These are phyloP conservation scores for Epichloe gansuensis DNA, from an alignment of 2,329 filamentous ascomycete genomes.

Conservation along the genomic window DNA sequence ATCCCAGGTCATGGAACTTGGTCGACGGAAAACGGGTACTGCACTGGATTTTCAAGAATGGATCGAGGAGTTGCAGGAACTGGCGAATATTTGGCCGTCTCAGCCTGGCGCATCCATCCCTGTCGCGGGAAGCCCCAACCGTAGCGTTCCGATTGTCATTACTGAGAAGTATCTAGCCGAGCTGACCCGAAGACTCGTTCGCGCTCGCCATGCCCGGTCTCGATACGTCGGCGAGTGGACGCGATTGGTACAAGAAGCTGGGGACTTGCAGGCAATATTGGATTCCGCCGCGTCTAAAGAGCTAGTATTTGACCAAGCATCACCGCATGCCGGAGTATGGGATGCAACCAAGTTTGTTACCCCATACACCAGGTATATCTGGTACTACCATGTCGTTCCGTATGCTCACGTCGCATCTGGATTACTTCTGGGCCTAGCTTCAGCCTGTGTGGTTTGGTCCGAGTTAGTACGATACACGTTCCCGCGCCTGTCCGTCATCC, in stretches of 20 bases:
- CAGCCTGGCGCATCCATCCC: slow-evolving; percentile 31
- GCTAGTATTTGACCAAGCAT: slow-evolving; percentile 58
- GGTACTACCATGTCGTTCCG: slow-evolving; percentile 65
- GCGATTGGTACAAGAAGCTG: slow-evolving; percentile 59
- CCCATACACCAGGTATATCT: slow-evolving; percentile 69
- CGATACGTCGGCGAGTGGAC: slow-evolving; percentile 84
- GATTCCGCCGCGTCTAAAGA: slow-evolving; percentile 72
- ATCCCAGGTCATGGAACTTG: slow-evolving; percentile 65
- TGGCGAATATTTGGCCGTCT: slow-evolving; percentile 55
- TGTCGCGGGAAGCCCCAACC: slow-evolving; percentile 29
- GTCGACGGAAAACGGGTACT: slow-evolving; percentile 67
- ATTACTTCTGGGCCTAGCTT: slow-evolving; percentile 59
- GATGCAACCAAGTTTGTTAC: slow-evolving; percentile 52
- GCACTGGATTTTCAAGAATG: slow-evolving; percentile 72
- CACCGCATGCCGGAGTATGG: slow-evolving; percentile 42
- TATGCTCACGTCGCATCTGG: slow-evolving; percentile 52
- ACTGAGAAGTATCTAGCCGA: slow-evolving; percentile 91
- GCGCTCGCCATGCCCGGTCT: slow-evolving; percentile 71
- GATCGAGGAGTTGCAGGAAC: slow-evolving; percentile 88
- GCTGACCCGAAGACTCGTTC: slow-evolving; percentile 67
- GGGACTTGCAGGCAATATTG: slow-evolving; percentile 66
- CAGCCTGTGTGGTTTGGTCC: slow-evolving; percentile 80
- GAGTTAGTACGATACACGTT: slow-evolving; percentile 79
- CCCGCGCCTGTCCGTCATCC: slow-evolving; percentile 60
- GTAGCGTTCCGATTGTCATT: slow-evolving; percentile 63